These are phyloP conservation scores for Neurospora sp. DNA, from an alignment of 2,329 filamentous ascomycete species.

Conservation along the genomic window DNA sequence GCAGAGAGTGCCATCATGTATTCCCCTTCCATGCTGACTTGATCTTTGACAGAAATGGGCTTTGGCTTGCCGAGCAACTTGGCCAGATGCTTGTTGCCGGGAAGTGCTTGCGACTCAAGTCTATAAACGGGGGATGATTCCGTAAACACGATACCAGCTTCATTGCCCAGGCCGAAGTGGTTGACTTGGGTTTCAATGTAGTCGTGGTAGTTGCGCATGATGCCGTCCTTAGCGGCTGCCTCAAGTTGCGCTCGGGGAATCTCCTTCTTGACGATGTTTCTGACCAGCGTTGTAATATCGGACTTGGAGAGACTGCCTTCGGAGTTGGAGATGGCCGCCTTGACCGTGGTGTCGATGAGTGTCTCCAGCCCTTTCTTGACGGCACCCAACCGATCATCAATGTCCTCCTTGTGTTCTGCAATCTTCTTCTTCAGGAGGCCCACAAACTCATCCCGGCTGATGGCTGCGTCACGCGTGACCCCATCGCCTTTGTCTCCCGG, in stretches of 20 bases:
- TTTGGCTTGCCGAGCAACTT: not conserved
- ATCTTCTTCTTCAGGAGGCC: slow-evolving; percentile 31
- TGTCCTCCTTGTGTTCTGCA: slow-evolving; percentile 26
- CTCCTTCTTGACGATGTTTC: slow-evolving; percentile 31
- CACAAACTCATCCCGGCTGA: slow-evolving; percentile 41
- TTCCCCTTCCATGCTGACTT: not conserved
- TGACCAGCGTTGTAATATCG: slow-evolving; percentile 32
- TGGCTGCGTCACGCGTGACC: slow-evolving; percentile 27
- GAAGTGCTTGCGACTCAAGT: not conserved
- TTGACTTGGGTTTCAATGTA: slow-evolving; percentile 53
- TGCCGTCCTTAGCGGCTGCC: slow-evolving; percentile 31
- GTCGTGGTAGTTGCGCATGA: slow-evolving; percentile 35
- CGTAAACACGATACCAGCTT: slow-evolving; percentile 33
- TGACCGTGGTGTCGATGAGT: slow-evolving; percentile 22
- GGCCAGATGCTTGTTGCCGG: not conserved
- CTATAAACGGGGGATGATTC: not conserved
- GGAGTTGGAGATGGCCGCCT: slow-evolving; percentile 3
- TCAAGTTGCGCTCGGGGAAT: slow-evolving; percentile 36
- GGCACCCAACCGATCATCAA: slow-evolving; percentile 30
- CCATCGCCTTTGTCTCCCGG: slow-evolving; percentile 21
- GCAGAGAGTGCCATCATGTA: slow-evolving; percentile 42
- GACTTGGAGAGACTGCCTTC: slow-evolving; percentile 25
- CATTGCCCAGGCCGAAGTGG: slow-evolving; percentile 57
- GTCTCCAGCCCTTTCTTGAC: slow-evolving; percentile 17
- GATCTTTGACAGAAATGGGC: not conserved